Evolutionary conservation across 495 filamentous ascomycete species (phyloP).

Genomic region (Cercophora scortea): DNA sequence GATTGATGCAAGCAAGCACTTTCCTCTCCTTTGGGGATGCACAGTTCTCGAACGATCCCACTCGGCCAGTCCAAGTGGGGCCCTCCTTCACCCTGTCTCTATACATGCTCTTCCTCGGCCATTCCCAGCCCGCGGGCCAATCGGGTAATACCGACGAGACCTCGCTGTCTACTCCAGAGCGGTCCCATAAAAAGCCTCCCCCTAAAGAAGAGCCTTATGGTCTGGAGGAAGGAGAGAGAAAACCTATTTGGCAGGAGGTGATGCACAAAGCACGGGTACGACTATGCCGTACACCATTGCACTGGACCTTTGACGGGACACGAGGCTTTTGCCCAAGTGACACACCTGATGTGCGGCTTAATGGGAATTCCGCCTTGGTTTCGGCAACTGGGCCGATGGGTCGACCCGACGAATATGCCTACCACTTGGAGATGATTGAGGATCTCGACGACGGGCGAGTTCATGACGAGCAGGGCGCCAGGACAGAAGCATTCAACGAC

Average conservation of each 20-base stretch:
- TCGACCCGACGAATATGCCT: constrained; percentile 63
- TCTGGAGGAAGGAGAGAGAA: constrained; percentile 44
- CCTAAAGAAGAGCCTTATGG: constrained; percentile 30
- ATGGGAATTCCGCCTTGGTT: neutral
- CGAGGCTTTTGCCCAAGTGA: constrained; percentile 12
- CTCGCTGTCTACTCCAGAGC: constrained; percentile 16
- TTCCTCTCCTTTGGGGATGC: constrained; percentile 85
- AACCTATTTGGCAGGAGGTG: constrained; percentile 94
- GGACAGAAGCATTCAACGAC: constrained; percentile 63
- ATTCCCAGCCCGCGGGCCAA: constrained; percentile 37
- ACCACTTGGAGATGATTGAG: constrained; percentile 83
- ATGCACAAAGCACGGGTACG: constrained; percentile 90
- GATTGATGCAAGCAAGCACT: constrained; percentile 87
- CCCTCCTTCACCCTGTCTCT: constrained; percentile 81
- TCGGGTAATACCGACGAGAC: neutral
- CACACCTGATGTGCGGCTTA: neutral
- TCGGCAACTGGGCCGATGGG: neutral
- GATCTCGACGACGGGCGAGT: constrained; percentile 88
- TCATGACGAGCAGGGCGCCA: constrained; percentile 67
- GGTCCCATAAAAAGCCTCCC: neutral
- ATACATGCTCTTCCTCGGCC: constrained; percentile 93
- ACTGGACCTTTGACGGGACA: constrained; percentile 19
- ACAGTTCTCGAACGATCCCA: constrained; percentile 62
- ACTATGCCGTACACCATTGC: constrained; percentile 48
- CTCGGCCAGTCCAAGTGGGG: constrained; percentile 70